Evolutionary conservation across 2,329 filamentous ascomycete species (phyloP).

Genomic region (Pyrenochaeta sp.): DNA sequence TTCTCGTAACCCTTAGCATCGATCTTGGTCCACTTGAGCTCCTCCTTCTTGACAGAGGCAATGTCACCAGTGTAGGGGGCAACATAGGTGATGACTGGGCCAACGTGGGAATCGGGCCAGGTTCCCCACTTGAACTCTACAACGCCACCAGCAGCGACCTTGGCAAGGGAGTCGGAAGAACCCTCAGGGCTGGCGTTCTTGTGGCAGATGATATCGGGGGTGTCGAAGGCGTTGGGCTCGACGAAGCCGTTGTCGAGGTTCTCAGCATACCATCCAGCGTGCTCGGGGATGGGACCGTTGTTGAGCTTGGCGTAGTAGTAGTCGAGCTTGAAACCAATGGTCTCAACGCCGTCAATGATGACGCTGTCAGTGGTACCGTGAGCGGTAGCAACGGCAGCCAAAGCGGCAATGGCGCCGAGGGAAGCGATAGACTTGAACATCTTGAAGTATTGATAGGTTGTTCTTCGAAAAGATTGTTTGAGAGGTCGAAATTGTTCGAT

Average conservation of each 20-base stretch:
- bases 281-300: slow-evolving; percentile 35
- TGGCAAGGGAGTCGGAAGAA: slow-evolving; percentile 52
- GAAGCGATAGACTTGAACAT: slow-evolving; percentile 40
- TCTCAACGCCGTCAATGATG: slow-evolving; percentile 57
- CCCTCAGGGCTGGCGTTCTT: slow-evolving; percentile 57
- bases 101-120: slow-evolving; percentile 48
- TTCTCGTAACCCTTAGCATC: slow-evolving; percentile 39
- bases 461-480: slow-evolving; percentile 15
- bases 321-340: slow-evolving; percentile 53
- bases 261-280: slow-evolving; percentile 55
- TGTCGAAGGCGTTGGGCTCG: slow-evolving; percentile 34
- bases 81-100: slow-evolving; percentile 50
- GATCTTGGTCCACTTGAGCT: slow-evolving; percentile 50
- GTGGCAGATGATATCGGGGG: slow-evolving; percentile 67
- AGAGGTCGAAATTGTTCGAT: slow-evolving; percentile 20
- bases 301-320: slow-evolving; percentile 48
- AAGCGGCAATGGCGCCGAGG: slow-evolving; percentile 37
- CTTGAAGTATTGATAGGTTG: slow-evolving; percentile 16
- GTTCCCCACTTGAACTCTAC: slow-evolving; percentile 62
- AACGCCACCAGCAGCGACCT: slow-evolving; percentile 67
- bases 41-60: slow-evolving; percentile 42
- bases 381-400: slow-evolving; percentile 52
- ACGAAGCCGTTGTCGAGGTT: slow-evolving; percentile 49
- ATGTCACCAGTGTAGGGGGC: slow-evolving; percentile 43
- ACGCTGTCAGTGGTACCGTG: slow-evolving; percentile 57